Conservation (phyloP, 2,329 filamentous ascomycete species). For the Cyphellophora attinorum region DNA sequence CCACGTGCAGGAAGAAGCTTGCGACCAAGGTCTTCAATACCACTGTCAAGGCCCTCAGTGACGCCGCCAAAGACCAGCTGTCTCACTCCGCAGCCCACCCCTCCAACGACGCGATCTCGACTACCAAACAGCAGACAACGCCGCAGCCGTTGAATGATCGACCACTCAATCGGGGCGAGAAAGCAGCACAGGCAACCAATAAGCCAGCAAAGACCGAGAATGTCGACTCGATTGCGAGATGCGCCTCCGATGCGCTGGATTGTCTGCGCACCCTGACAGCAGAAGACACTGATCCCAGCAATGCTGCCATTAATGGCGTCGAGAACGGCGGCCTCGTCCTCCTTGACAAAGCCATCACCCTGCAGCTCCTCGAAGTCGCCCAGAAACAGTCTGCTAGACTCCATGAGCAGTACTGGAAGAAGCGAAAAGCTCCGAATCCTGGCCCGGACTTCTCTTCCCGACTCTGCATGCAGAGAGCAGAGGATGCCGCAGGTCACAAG, state of each 20-base stretch:
- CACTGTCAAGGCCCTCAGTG: constrained; percentile 32
- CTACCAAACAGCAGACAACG: constrained; percentile 1
- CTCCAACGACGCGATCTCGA: constrained; percentile 3
- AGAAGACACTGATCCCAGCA: neutral
- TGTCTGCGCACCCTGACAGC: constrained; percentile 23
- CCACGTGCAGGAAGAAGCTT: constrained; percentile 27
- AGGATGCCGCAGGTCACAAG: constrained; percentile 8
- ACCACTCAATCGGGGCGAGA: constrained; percentile 20
- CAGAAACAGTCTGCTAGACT: constrained; percentile 10
- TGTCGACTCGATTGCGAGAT: constrained; percentile 24
- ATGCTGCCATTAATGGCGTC: constrained; percentile 1
- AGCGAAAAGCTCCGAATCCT: constrained; percentile 3
- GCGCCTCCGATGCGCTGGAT: constrained; percentile 29
- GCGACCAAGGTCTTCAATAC: constrained; percentile 38
- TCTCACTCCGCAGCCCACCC: constrained; percentile 6
- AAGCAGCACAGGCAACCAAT: constrained; percentile 5
- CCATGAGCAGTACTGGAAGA: constrained; percentile 11
- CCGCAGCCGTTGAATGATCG: constrained; percentile 20
- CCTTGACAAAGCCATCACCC: constrained; percentile 15
- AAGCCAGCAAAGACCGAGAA: too few relatives aligned
- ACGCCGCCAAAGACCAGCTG: constrained; percentile 19
- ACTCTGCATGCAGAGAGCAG: constrained; percentile 8
- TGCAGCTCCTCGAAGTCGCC: constrained; percentile 9
- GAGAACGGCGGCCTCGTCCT: constrained; percentile 17
- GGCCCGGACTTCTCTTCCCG: constrained; percentile 3